Percentiles rank a stretch among this genome's conserved stretches.
Conservation (phyloP, 2,329 filamentous ascomycete genomes). For the Daldinia sp. region DNA sequence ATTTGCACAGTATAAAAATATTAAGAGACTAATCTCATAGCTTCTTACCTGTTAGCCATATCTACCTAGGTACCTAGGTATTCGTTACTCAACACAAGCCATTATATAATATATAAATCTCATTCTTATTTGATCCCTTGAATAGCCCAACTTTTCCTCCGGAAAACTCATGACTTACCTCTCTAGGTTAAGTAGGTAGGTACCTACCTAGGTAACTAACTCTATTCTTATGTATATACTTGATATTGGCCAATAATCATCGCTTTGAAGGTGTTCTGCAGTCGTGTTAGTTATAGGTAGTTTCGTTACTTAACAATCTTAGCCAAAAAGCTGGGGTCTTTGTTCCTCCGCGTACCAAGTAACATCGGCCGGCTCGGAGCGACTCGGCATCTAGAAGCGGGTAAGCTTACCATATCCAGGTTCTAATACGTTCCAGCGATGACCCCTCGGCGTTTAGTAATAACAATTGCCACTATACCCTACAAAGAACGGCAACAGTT, state of each 20-base stretch:
- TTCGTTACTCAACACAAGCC: no score
- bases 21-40: no score
- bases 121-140: not conserved
- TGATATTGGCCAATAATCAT: not conserved
- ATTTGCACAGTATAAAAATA: not conserved
- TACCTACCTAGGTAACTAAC: no score
- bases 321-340: conserved; percentile 6
- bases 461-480: conserved; percentile 8
- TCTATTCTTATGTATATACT: no score
- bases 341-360: conserved; percentile 27
- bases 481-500: not conserved
- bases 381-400: conserved; percentile 12
- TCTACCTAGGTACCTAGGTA: no score
- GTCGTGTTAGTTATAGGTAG: not conserved
- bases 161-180: no score
- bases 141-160: not conserved
- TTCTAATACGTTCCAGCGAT: conserved; percentile 21
- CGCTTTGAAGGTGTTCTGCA: no score
- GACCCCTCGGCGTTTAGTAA: conserved; percentile 18
- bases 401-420: conserved; percentile 19
- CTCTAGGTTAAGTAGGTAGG: no score
- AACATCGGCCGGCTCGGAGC: conserved; percentile 14
- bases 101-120: not conserved
- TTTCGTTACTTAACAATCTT: not conserved
- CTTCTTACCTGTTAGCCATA: no score